These are phyloP conservation scores for Termitomyces sp. DNA, from an alignment of 768 basidiomycete species.

Conservation along the genomic window DNA sequence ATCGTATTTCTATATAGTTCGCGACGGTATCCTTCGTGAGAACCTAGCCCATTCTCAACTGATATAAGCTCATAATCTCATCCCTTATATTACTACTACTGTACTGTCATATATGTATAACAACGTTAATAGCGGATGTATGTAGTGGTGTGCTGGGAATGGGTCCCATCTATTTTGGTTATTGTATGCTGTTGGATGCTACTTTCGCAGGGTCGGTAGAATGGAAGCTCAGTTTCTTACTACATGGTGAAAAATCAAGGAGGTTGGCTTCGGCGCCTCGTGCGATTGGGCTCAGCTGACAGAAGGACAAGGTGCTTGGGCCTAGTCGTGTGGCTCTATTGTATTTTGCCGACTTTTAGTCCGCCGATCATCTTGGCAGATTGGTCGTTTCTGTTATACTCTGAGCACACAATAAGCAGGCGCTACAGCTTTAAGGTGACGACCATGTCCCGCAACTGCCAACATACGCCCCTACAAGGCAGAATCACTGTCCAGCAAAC, in stretches of 20 bases:
- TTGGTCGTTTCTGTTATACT: not conserved
- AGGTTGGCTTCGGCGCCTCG: not conserved
- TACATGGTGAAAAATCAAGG: not conserved
- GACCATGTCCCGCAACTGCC: not conserved
- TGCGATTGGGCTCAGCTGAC: not conserved
- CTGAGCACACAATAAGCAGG: not conserved
- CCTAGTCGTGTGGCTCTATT: constrained; percentile 1
- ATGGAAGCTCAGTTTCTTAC: not conserved
- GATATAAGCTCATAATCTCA: constrained; percentile 29
- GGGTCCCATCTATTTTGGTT: not conserved
- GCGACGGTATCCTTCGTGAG: constrained; percentile 56
- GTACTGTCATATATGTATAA: not conserved
- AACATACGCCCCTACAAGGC: not conserved
- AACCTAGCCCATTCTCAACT: constrained; percentile 49
- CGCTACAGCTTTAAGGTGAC: not conserved
- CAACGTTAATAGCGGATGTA: not conserved
- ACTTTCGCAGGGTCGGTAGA: not conserved
- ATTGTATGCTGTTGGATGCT: not conserved
- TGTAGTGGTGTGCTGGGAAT: not conserved
- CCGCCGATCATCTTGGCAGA: not conserved
- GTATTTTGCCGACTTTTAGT: not conserved
- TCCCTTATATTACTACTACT: not conserved
- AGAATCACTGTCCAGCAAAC: not conserved
- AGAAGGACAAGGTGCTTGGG: constrained; percentile 6
- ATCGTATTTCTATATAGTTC: constrained; percentile 32